A percentile compares a stretch with the other conserved stretches of the same genome.
Conservation (phyloP, 192 early-diverging fungal genomes). For the Coemansia sp. region DNA sequence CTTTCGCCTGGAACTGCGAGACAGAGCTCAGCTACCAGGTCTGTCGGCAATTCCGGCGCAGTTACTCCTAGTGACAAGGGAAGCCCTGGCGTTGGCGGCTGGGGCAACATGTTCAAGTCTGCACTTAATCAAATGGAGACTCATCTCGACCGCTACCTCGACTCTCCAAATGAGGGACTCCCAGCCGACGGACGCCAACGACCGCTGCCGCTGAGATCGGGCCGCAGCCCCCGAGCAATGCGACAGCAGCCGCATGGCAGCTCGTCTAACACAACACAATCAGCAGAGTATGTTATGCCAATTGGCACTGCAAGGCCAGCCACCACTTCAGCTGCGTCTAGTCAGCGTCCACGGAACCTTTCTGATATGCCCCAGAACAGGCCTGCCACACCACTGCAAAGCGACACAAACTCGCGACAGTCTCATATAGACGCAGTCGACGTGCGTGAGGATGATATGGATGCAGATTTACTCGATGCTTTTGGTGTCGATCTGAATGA, state of each 20-base stretch:
- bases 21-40: slow-evolving; percentile 7
- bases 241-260: too few relatives aligned
- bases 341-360: too few relatives aligned
- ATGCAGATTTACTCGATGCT: slow-evolving; percentile 45
- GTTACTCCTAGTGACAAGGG: neutral
- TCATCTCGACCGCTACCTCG: slow-evolving; percentile 71
- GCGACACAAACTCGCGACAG: neutral
- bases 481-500: slow-evolving; percentile 56
- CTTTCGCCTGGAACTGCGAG: slow-evolving; percentile 13
- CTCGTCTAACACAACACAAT: too few relatives aligned
- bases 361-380: too few relatives aligned
- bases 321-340: too few relatives aligned
- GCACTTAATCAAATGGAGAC: slow-evolving; percentile 74
- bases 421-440: neutral
- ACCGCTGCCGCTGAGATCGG: slow-evolving; percentile 1
- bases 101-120: slow-evolving; percentile 71
- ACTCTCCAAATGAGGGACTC: slow-evolving; percentile 52
- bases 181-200: slow-evolving; percentile 12
- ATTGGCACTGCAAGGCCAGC: too few relatives aligned
- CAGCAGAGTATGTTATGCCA: too few relatives aligned
- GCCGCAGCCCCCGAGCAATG: too few relatives aligned
- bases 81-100: slow-evolving; percentile 28
- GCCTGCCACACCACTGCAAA: too few relatives aligned
- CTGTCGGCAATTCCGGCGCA: neutral
- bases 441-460: slow-evolving; percentile 27